Conservation (phyloP, 352 stramenopile species). For the Pythium brassicae region DNA sequence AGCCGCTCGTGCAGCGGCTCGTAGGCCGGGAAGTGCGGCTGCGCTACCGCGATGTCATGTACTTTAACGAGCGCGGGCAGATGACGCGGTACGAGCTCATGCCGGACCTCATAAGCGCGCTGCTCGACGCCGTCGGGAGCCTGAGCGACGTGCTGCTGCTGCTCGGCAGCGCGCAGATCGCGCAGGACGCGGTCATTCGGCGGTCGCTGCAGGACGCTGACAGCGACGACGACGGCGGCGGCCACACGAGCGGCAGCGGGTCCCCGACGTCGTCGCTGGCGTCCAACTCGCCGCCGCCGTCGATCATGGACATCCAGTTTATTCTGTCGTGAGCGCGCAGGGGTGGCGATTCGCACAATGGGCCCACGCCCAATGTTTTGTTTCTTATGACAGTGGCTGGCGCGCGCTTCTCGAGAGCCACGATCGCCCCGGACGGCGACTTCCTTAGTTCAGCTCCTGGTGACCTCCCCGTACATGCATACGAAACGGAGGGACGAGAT, state of each 20-base stretch:
- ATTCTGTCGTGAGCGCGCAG: conserved; percentile 16
- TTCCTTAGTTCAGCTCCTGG: too few species aligned
- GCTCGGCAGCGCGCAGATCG: conserved; percentile 28
- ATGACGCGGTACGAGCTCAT: conserved; percentile 28
- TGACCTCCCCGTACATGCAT: too few species aligned
- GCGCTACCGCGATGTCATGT: conserved; percentile 35
- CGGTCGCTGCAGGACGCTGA: conserved; percentile 6
- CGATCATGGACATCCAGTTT: conserved; percentile 21
- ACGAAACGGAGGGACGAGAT: too few species aligned
- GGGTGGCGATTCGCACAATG: too few species aligned
- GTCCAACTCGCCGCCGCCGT: not conserved
- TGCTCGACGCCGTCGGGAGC: conserved; percentile 33
- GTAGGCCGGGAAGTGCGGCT: conserved; percentile 39
- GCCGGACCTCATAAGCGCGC: conserved; percentile 27
- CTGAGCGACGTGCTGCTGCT: conserved; percentile 33
- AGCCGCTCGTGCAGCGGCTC: conserved; percentile 38
- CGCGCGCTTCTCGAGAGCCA: too few species aligned
- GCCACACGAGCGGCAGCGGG: not conserved
- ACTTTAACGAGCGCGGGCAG: conserved; percentile 28
- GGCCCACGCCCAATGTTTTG: too few species aligned
- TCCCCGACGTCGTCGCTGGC: not conserved
- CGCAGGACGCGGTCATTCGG: conserved; percentile 20
- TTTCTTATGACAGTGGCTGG: too few species aligned
- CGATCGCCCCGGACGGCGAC: too few species aligned
- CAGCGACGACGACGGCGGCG: not conserved